phyloP scores from a whole-genome alignment of 331 rosid genomes.

The Malus hybrid region DNA sequence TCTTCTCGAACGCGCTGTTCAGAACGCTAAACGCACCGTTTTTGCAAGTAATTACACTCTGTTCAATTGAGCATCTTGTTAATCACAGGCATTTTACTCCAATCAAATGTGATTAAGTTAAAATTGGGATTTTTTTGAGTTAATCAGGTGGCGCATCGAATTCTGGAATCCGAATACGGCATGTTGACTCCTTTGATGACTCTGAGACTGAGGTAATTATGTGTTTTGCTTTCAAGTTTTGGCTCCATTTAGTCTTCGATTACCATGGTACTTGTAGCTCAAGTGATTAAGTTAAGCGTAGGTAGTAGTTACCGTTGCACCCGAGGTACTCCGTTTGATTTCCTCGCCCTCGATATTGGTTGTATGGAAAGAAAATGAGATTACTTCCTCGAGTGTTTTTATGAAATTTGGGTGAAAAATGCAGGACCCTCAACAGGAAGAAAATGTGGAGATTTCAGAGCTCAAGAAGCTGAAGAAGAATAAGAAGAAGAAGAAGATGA shows the following conservation, averaged over 20 bases:
- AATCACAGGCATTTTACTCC: not conserved
- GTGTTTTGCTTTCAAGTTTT: not conserved
- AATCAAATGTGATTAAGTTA: not conserved
- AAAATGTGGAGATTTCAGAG: slow-evolving; percentile 16
- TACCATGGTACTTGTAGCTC: not conserved
- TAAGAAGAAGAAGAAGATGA: slow-evolving; percentile 14
- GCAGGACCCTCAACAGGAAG: slow-evolving; percentile 42
- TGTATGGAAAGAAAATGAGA: no score
- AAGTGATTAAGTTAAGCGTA: no score
- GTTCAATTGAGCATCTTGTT: not conserved
- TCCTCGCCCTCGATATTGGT: no score
- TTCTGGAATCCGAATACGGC: slow-evolving; percentile 42
- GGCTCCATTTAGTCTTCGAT: not conserved
- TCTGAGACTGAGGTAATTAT: slow-evolving; percentile 43
- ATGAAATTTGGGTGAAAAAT: slow-evolving; percentile 3
- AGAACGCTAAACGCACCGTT: slow-evolving; percentile 62
- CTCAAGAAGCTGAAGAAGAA: slow-evolving; percentile 36
- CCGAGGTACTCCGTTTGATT: no score
- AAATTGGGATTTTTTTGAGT: not conserved
- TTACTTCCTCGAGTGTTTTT: not conserved
- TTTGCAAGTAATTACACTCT: slow-evolving; percentile 31
- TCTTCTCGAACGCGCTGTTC: slow-evolving; percentile 64
- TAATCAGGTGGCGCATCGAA: slow-evolving; percentile 57
- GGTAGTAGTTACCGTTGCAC: no score
- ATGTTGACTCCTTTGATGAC: slow-evolving; percentile 70